A percentile compares a stretch with the other conserved stretches of the same genome.
phyloP scores from a whole-genome alignment of 345 rosid genomes.

The Rhizophora apiculata region DNA sequence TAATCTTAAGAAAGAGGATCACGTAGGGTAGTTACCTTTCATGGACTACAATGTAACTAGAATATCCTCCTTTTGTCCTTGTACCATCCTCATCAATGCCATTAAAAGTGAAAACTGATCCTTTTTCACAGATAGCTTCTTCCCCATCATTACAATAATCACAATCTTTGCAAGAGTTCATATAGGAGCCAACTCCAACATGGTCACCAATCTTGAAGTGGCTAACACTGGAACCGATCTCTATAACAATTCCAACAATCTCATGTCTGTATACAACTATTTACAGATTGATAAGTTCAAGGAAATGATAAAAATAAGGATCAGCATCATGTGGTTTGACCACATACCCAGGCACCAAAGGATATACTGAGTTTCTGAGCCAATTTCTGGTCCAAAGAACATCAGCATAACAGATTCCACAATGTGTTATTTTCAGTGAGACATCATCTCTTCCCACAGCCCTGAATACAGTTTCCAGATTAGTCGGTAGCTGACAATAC shows the following conservation, averaged over 20 bases:
- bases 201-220: constrained; percentile 71
- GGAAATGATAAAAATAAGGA: background rate
- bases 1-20: background rate
- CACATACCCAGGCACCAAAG: constrained; percentile 88
- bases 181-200: constrained; percentile 89
- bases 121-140: constrained; percentile 61
- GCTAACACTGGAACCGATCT: constrained; percentile 67
- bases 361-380: constrained; percentile 61
- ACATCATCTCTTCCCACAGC: constrained; percentile 58
- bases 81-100: constrained; percentile 68
- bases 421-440: constrained; percentile 71
- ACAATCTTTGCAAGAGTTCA: constrained; percentile 77
- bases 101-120: constrained; percentile 57
- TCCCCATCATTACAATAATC: constrained; percentile 53
- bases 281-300: constrained; percentile 10
- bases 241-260: constrained; percentile 73
- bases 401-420: constrained; percentile 94
- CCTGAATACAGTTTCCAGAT: constrained; percentile 35
- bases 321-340: background rate
- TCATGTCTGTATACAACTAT: constrained; percentile 57
- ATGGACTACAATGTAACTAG: constrained; percentile 65
- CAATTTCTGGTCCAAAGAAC: constrained; percentile 65
- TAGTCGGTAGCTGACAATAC: background rate
- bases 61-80: constrained; percentile 84
- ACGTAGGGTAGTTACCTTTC: constrained; percentile 44